phyloP scores from a whole-genome alignment of 2,329 filamentous ascomycete genomes.

The Harringtonia aguacate region DNA sequence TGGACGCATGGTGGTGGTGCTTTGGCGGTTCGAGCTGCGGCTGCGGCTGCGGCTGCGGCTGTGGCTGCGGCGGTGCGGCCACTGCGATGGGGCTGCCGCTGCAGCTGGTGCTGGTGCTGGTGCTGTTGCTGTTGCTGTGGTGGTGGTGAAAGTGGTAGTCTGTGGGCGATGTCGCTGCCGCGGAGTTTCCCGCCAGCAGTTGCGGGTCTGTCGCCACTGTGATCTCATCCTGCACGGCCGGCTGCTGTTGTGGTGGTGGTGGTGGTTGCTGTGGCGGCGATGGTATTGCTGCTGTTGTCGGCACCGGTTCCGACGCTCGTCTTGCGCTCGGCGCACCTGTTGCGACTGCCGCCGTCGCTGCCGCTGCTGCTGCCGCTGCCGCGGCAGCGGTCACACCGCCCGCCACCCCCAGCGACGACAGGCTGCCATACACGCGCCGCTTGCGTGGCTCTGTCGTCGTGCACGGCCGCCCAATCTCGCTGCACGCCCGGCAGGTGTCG shows the following conservation, averaged over 20 bases:
- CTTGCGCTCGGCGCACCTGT: no score
- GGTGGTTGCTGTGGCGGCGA: no score
- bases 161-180: no score
- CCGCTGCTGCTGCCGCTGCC: background rate
- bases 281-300: no score
- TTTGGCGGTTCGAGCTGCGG: background rate
- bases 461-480: slow-evolving; percentile 10
- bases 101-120: no score
- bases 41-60: background rate
- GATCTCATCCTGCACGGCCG: background rate
- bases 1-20: background rate
- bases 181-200: no score
- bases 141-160: no score
- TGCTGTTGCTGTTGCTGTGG: background rate
- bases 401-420: background rate
- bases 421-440: slow-evolving; percentile 9
- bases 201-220: background rate
- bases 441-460: slow-evolving; percentile 12
- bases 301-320: no score
- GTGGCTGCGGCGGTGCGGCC: no score
- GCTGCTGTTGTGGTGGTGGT: no score
- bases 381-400: no score
- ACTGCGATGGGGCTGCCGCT: no score
- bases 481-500: slow-evolving; percentile 12
- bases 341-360: background rate